phyloP scores from a whole-genome alignment of 371 early-diverging fungal genomes.

The Chytridium lagenaria region DNA sequence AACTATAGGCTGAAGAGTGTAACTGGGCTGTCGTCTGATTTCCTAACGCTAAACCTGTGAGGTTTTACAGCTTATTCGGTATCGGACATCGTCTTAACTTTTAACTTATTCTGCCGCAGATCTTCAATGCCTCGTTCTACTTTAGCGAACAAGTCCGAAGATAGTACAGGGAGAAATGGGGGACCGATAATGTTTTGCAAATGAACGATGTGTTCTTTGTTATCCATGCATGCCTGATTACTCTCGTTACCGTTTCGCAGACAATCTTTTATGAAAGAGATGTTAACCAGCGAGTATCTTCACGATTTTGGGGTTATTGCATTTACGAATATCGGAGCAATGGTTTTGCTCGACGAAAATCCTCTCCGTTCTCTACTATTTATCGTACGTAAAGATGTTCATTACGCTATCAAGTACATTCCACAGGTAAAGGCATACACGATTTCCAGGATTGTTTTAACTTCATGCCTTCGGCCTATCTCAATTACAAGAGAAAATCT shows the following conservation, averaged over 20 bases:
- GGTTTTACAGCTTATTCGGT: slow-evolving; percentile 87
- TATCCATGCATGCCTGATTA: slow-evolving; percentile 77
- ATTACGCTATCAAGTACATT: slow-evolving; percentile 85
- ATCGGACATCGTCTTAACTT: slow-evolving; percentile 33
- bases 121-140: slow-evolving; percentile 80
- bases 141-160: slow-evolving; percentile 70
- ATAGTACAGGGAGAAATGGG: slow-evolving; percentile 69
- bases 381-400: slow-evolving; percentile 80
- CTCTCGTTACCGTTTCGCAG: slow-evolving; percentile 72
- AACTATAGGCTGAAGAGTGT: slow-evolving; percentile 77
- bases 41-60: slow-evolving; percentile 82
- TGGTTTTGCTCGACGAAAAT: slow-evolving; percentile 47
- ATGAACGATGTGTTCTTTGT: slow-evolving; percentile 90
- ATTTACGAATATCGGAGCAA: slow-evolving; percentile 40
- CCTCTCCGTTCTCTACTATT: slow-evolving; percentile 74
- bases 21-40: slow-evolving; percentile 88
- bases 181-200: slow-evolving; percentile 75
- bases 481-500: slow-evolving; percentile 78
- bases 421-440: slow-evolving; percentile 70
- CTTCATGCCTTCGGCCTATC: slow-evolving; percentile 57
- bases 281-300: slow-evolving; percentile 9
- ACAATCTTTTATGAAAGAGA: slow-evolving; percentile 65
- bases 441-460: background rate
- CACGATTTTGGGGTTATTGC: slow-evolving; percentile 41
- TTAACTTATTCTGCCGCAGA: slow-evolving; percentile 31